phyloP scores from a whole-genome alignment of 1,139 yeast genomes.

The Kodamaea alishanica region DNA sequence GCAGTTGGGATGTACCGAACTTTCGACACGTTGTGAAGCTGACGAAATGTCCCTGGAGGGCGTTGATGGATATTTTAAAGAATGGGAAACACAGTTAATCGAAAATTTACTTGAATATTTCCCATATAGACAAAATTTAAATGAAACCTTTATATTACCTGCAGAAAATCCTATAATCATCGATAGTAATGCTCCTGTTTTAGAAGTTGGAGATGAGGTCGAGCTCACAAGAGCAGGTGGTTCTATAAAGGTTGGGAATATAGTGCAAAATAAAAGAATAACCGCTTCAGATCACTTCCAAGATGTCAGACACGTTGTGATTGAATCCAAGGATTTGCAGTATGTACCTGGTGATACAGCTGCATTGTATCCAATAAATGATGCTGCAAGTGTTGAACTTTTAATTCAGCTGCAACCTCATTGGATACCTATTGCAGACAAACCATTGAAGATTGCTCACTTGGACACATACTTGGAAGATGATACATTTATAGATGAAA shows the following conservation, averaged over 20 bases:
- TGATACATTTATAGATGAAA: conserved; percentile 52
- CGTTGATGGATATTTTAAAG: conserved; percentile 68
- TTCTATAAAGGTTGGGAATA: conserved; percentile 31
- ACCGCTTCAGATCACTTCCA: conserved; percentile 78
- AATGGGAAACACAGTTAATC: conserved; percentile 63
- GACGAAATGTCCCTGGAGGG: conserved; percentile 86
- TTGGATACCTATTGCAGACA: conserved; percentile 71
- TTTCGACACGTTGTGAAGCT: conserved; percentile 76
- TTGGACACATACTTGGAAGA: conserved; percentile 18
- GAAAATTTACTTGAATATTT: conserved; percentile 35
- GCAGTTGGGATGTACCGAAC: conserved; percentile 78
- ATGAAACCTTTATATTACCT: conserved; percentile 41
- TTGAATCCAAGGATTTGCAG: conserved; percentile 31
- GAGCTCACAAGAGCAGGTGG: conserved; percentile 10
- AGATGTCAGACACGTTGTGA: conserved; percentile 69
- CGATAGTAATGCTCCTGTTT: background rate
- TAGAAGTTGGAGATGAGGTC: background rate
- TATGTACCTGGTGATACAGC: conserved; percentile 80
- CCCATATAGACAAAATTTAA: conserved; percentile 35
- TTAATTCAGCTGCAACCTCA: conserved; percentile 63
- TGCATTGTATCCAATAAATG: conserved; percentile 73
- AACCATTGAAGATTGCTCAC: conserved; percentile 36
- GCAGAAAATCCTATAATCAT: conserved; percentile 33
- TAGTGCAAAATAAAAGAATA: conserved; percentile 52
- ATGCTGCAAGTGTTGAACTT: conserved; percentile 56